These are phyloP conservation scores for Rhizophora mangle DNA, from an alignment of 345 rosid species.

Conservation along the genomic window DNA sequence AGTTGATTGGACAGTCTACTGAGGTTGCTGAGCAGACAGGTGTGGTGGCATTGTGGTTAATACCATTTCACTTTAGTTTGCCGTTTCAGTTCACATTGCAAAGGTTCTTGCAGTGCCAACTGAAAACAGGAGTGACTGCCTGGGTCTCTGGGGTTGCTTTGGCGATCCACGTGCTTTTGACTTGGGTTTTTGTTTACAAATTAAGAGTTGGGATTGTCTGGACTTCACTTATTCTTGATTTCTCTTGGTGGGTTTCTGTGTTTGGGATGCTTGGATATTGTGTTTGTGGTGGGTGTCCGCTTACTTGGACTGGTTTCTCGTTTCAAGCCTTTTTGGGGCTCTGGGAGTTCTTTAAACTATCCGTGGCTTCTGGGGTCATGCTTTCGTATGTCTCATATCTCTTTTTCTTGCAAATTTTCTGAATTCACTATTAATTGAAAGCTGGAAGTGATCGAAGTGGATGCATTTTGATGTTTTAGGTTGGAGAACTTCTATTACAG, in stretches of 20 bases:
- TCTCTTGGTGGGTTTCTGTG: constrained; percentile 58
- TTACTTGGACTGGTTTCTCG: constrained; percentile 56
- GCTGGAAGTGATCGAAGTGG: not conserved
- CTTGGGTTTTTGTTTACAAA: constrained; percentile 49
- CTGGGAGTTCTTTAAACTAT: constrained; percentile 50
- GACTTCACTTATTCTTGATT: constrained; percentile 45
- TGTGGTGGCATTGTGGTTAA: constrained; percentile 48
- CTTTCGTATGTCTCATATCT: constrained; percentile 31
- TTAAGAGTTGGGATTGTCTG: constrained; percentile 48
- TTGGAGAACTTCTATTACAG: constrained; percentile 57
- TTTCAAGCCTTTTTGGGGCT: constrained; percentile 50
- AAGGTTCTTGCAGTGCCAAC: constrained; percentile 54
- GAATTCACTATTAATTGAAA: not conserved
- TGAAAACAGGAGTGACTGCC: constrained; percentile 45
- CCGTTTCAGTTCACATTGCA: constrained; percentile 56
- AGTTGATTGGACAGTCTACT: constrained; percentile 46
- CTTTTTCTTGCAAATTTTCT: not conserved
- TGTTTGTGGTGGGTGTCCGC: constrained; percentile 50
- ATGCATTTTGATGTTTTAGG: constrained; percentile 25
- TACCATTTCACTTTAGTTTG: constrained; percentile 55
- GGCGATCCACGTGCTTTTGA: constrained; percentile 38
- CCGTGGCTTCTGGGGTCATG: constrained; percentile 60
- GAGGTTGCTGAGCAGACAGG: constrained; percentile 48
- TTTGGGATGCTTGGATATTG: constrained; percentile 40
- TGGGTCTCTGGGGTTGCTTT: constrained; percentile 43